Evolutionary conservation across 148 eudicot species (phyloP), one percentile per base, ranked within the genome.

Genomic region (Arbutus unedo): DNA sequence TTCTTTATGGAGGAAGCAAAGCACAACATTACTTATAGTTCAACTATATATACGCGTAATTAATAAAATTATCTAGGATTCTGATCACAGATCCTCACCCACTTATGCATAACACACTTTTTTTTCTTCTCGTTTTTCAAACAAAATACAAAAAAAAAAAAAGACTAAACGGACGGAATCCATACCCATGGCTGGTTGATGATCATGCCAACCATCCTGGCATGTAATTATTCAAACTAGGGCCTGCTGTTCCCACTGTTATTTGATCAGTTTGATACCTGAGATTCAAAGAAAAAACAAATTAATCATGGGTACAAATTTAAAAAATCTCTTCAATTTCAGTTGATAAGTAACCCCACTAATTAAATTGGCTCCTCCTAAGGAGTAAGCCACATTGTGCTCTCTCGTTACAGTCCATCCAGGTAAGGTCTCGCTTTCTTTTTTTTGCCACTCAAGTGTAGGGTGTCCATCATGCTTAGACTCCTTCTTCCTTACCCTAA

Each of bases 151-250:
- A 66, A 25, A 31, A 11, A 9, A 38, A 10, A 66, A 31, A 31
- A 31, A 1, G 44, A 31, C 43, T 66, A 11, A 11, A 66, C 5
- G 18, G 71, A 66, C 43, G 25, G 68, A 66, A 66, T 25, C 71
- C 71, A 66, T 25, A 66, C 0, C 64, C 64, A 59, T 19, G 23
- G 21, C 23, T 8, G 23, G 64, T 15, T 19, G 16, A 23, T 71
- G 31, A 48, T 82, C 81, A 85, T 2, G 91, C 92, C 62, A 93
- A 82, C 98, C 98, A 95, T 49, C 88, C 89, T 50, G 88, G 73
- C 89, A 93, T 79, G 87, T 84, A 95, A 83, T 89, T 90, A 86
- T 88, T 93, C 84, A 89, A 80, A 81, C 93, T 90, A 3, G 91
- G 91, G 44, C 93, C 93, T 79, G 91, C 94, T 38, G 79, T 11